Evolutionary conservation across 2,329 filamentous ascomycete species (phyloP), one percentile per base, ranked within the genome.

Genomic region (Cercospora sp.): DNA sequence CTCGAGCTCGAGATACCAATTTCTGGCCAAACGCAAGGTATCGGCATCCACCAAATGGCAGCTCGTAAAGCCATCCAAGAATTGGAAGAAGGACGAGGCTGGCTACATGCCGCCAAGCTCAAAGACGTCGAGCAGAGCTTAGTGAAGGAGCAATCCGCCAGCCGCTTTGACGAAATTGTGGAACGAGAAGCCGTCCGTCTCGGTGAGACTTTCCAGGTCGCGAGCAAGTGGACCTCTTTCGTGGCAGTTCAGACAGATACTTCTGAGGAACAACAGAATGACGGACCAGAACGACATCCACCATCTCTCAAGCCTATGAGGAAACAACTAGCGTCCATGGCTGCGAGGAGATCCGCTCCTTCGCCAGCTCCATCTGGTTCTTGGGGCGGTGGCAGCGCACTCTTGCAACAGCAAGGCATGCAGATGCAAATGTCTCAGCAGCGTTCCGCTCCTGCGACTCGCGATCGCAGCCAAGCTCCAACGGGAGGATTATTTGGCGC

Each of bases 171-270:
- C 12, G 84, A 87, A 58, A 83, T 92, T 74, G 85, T 89, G 0
- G 85, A 90, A 75, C 83, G 85, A 1, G 90, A 93, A 74, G 89
- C 85, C 8, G 88, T 92, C 1, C 81, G 86, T 0, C 81, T 93
- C 0, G 90, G 90, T 0, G 83, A 89, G 12, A 81, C 84, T 66
- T 91, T 87, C 73, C 89, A 91, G 72, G 85, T 93, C 8, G 86
- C 84, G 2, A 87, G 89, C 1, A 90, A 89, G 74, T 91, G 87
- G 85, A 91, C 87, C 73, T 91, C 89, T 0, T 93, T 93, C 70
- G 87, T 93, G 3, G 91, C 91, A 2, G 82, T 91, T 1, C 83
- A 89, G 69, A 80, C 82, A 8, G 78, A 63, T 13, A 23, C 39
- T 30, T 33, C 20, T 2, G 42, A 48, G 26, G 60, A 63, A 23